Percentiles rank a stretch among this genome's conserved stretches.
phyloP scores from a whole-genome alignment of 225 moss, liverwort and hornwort genomes.

The Anthoceros angustus region DNA sequence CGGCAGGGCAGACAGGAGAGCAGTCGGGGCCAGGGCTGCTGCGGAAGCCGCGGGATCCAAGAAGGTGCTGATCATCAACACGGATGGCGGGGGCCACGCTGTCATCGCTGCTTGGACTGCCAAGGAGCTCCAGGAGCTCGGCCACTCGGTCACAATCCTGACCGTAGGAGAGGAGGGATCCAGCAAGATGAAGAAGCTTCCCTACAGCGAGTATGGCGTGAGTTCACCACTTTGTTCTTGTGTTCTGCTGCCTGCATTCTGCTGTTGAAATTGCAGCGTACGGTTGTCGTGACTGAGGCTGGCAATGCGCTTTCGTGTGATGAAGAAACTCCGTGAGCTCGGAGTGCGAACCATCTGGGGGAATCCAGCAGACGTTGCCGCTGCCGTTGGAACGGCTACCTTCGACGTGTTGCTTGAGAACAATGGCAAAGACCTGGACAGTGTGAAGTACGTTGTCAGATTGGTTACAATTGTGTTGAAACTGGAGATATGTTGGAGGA shows the following conservation, averaged over 20 bases:
- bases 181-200: conserved; percentile 88
- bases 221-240: background rate
- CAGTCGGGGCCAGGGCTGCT: conserved; percentile 10
- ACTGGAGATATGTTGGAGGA: no score
- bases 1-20: background rate
- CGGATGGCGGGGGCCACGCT: conserved; percentile 89
- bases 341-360: conserved; percentile 90
- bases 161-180: conserved; percentile 84
- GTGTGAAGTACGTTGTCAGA: conserved; percentile 46
- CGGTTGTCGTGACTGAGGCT: background rate
- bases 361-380: conserved; percentile 49
- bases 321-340: conserved; percentile 70
- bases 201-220: conserved; percentile 79
- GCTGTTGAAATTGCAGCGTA: background rate
- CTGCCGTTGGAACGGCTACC: conserved; percentile 43
- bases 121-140: conserved; percentile 69
- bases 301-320: background rate
- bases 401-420: conserved; percentile 89
- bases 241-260: background rate
- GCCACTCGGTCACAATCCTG: conserved; percentile 58
- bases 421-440: conserved; percentile 82
- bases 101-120: conserved; percentile 92
- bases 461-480: background rate
- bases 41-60: conserved; percentile 17
- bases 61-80: conserved; percentile 85